Evolutionary conservation across 2,329 filamentous ascomycete genomes (phyloP), one percentile per base, ranked within the genome.

Genomic region (Penicillium brevicompactum): DNA sequence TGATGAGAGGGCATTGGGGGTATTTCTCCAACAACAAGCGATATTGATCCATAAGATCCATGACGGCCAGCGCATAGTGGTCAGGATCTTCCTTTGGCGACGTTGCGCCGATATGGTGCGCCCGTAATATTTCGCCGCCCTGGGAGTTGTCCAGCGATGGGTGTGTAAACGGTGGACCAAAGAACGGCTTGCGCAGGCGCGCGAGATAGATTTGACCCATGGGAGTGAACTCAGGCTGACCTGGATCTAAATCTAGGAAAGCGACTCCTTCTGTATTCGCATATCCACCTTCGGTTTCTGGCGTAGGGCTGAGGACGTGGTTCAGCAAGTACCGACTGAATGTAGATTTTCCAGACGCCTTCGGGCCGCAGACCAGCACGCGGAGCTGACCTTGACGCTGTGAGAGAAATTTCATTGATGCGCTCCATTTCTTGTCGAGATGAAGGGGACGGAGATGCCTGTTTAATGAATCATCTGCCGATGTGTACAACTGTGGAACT

Each of bases 281-380:
- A 44, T 69, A 65, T 18, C 60, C 62, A 30, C 55, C 66, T 42
- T 73, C 70, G 5, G 67, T 58, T 47, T 70, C 57, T 53, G 69
- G 76, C 3, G 70, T 68, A 21, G 72, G 70, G 30, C 72, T 76
- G 16, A 85, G 73, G 30, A 84, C 74, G 53, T 82, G 77, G 61
- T 87, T 87, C 16, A 80, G 64, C 5, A 87, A 69, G 53, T 83
- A 76, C 47, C 81, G 80, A 53, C 78, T 78, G 60, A 87, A 83
- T 0, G 82, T 86, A 8, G 84, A 86, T 66, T 87, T 86, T 22
- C 84, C 84, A 22, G 82, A 79, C 0, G 75, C 78, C 58, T 85
- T 82, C 7, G 80, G 75, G 5, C 84, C 84, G 51, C 81, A 80
- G 6, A 84, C 70, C 47, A 86, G 66, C 7, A 82, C 76, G 53